phyloP scores from a whole-genome alignment of 2,329 filamentous ascomycete genomes.

The Colletotrichum sp. region DNA sequence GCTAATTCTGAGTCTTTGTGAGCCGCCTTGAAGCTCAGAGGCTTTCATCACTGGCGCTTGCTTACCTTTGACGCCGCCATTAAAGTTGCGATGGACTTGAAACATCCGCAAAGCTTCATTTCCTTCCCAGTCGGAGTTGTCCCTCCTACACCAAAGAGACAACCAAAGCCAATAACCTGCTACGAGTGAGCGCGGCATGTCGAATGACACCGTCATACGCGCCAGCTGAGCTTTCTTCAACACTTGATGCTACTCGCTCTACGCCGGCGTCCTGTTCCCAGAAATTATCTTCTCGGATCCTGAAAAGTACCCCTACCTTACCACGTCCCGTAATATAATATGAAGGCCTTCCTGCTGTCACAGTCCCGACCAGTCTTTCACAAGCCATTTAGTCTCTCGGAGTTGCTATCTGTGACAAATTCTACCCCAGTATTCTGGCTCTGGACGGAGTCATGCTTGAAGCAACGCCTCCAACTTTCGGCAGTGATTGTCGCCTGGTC shows the following conservation, averaged over 20 bases:
- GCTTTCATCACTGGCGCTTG: not conserved
- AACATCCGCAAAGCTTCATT: not conserved
- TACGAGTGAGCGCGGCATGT: not conserved
- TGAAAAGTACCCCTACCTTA: not conserved
- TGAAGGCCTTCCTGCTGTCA: not conserved
- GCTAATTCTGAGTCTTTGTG: not conserved
- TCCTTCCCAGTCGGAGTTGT: not conserved
- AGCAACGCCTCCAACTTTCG: not conserved
- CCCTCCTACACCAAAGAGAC: not conserved
- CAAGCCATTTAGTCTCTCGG: not conserved
- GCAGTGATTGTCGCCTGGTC: not conserved
- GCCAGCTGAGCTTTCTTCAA: not conserved
- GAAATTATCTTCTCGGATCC: not conserved
- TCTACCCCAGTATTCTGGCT: not conserved
- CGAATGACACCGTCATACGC: not conserved
- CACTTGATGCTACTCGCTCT: not conserved
- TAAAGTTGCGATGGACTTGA: not conserved
- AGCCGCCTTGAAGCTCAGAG: not conserved
- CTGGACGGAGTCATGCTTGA: not conserved
- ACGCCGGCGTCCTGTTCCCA: not conserved
- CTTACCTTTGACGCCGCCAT: not conserved
- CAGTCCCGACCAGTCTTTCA: not conserved
- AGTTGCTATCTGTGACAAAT: not conserved
- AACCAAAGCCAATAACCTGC: not conserved
- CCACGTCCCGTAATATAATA: accelerated